Base-by-base conservation (phyloP, 441 rosid genomes). In the Theobroma grandiflorum region DNA sequence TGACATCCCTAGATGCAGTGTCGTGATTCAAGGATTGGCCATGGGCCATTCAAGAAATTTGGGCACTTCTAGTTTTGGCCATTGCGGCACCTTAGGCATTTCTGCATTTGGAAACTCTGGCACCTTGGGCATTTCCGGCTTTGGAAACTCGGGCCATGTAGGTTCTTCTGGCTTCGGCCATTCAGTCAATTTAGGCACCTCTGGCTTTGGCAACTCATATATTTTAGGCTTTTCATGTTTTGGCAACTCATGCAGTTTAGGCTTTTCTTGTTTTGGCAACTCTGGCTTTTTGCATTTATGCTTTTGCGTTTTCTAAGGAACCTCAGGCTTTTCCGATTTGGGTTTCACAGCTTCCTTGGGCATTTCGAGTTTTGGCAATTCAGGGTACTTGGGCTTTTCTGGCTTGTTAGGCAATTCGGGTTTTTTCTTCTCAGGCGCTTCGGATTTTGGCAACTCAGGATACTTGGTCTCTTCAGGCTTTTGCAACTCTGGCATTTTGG, bases 81-180 rank as follows among this genome's bases (percentile, higher is more conserved):
- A 16, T 15, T 61, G 35, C 1, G 64, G 47, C 63, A 58, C 9
- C 26, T 69, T 15, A 2, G 76, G 76, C 26, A 71, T 3, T 38
- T 79, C 62, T 18, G 62, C 47, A 14, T 77, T 77, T 1, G 80
- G 79, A 6, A 65, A 4, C 65, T 61, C 65, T 4, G 64, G 47
- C 63, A 58, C 9, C 26, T 61, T 15, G 2, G 78, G 70, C 9
- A 63, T 3, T 35, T 76, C 62, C 10, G 55, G 58, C 37, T 78
- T 78, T 3, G 76, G 76, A 3, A 45, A 9, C 42, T 67, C 55
- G 2, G 55, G 42, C 18, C 4, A 3, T 10, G 26, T 15, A 6
- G 70, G 57, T 15, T 8, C 7, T 31, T 64, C 58, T 53, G 52
- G 8, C 11, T 47, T 14, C 47, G 75, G 67, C 3, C 37, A 11